phyloP scores from a whole-genome alignment of 2,329 filamentous ascomycete genomes.

The Apiospora sp. region DNA sequence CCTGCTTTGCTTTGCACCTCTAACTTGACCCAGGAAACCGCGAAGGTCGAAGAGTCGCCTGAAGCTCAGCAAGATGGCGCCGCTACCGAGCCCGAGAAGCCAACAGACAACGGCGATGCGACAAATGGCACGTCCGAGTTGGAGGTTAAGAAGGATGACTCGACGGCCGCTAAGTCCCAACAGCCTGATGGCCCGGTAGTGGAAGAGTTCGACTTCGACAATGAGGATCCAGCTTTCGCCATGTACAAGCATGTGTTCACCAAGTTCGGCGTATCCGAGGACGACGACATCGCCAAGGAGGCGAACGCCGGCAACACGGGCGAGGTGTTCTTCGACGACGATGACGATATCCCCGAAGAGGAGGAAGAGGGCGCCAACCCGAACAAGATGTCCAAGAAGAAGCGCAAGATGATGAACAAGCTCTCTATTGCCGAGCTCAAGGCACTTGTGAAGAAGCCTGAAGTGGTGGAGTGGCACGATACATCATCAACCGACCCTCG shows the following conservation, averaged over 20 bases:
- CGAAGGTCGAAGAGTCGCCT: conserved; percentile 40
- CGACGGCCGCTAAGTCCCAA: conserved; percentile 44
- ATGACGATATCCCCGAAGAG: conserved; percentile 86
- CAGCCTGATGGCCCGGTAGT: conserved; percentile 54
- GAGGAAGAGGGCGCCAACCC: conserved; percentile 73
- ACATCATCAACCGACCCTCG: conserved; percentile 89
- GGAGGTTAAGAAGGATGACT: conserved; percentile 51
- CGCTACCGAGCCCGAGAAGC: conserved; percentile 34
- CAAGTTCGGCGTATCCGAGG: conserved; percentile 76
- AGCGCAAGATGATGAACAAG: conserved; percentile 89
- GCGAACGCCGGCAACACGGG: conserved; percentile 78
- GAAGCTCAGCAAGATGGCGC: conserved; percentile 44
- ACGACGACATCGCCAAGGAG: conserved; percentile 70
- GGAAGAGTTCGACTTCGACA: conserved; percentile 57
- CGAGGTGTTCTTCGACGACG: conserved; percentile 82
- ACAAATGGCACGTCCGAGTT: conserved; percentile 43
- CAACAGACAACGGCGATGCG: conserved; percentile 38
- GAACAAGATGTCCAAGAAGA: conserved; percentile 89
- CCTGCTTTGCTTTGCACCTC: conserved; percentile 20
- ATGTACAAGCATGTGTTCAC: conserved; percentile 85
- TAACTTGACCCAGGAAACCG: conserved; percentile 30
- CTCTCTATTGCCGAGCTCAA: conserved; percentile 95
- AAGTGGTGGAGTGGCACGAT: conserved; percentile 98
- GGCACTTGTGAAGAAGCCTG: conserved; percentile 86
- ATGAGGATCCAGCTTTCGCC: conserved; percentile 80